Conservation (phyloP, 371 early-diverging fungal genomes). For the Cladochytrium tenue region DNA sequence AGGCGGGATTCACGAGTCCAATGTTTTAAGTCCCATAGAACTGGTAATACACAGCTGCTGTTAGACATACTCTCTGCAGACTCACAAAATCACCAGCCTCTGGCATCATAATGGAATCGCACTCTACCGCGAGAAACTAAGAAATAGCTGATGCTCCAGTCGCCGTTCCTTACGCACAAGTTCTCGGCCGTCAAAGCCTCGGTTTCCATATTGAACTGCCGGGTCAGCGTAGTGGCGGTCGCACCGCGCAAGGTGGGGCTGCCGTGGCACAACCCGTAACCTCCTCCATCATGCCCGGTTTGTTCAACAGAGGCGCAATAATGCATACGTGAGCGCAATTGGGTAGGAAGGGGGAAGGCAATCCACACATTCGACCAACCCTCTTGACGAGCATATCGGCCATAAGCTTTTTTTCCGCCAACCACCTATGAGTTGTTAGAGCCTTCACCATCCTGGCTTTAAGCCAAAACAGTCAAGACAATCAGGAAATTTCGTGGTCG, state of each 20-base stretch:
- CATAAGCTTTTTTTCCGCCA: constrained; percentile 74
- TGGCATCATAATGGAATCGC: constrained; percentile 73
- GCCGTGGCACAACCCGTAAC: no score
- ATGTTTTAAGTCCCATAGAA: constrained; percentile 66
- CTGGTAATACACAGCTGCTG: constrained; percentile 73
- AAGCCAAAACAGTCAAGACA: no score
- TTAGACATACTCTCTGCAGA: no score
- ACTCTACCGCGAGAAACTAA: constrained; percentile 63
- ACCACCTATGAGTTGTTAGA: no score
- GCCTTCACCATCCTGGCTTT: no score
- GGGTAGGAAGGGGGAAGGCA: no score
- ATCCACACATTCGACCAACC: no score
- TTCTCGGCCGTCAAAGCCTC: constrained; percentile 50
- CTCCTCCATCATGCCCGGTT: not conserved
- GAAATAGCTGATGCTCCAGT: constrained; percentile 62
- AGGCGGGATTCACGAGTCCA: constrained; percentile 24
- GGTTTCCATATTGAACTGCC: no score
- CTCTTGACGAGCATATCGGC: constrained; percentile 13
- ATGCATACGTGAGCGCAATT: constrained; percentile 52
- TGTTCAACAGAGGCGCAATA: constrained; percentile 29
- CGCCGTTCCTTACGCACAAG: constrained; percentile 67
- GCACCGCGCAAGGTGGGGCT: no score
- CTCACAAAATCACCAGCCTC: no score
- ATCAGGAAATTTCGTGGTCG: no score
- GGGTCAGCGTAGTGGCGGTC: no score